These are phyloP conservation scores for Pneumocystis wakefieldiae DNA, from an alignment of 1,139 yeast species.

Conservation along the genomic window DNA sequence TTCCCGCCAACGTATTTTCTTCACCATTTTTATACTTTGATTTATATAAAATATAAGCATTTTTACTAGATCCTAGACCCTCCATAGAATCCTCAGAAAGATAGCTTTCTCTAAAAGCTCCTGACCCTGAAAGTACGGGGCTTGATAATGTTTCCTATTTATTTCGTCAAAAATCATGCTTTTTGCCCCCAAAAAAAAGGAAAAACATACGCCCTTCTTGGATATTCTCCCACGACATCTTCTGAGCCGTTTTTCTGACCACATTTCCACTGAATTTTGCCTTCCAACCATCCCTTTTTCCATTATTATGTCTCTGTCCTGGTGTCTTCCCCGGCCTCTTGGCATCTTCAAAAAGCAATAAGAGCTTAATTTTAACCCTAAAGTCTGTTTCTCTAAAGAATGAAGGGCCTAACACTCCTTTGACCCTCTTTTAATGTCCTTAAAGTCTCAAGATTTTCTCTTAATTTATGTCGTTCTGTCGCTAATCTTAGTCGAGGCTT, in stretches of 20 bases:
- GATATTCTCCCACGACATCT: background rate
- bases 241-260: background rate
- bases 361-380: background rate
- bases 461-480: too few species aligned
- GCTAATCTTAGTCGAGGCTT: too few species aligned
- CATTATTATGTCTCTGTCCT: background rate
- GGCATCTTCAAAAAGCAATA: background rate
- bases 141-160: background rate
- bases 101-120: background rate
- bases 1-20: background rate
- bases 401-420: background rate
- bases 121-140: background rate
- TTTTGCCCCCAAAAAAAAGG: background rate
- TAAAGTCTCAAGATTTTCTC: background rate
- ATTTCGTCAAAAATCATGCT: background rate
- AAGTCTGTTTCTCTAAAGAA: background rate
- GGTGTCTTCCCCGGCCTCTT: background rate
- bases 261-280: background rate
- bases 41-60: background rate
- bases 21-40: background rate
- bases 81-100: background rate
- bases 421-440: too few species aligned
- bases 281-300: background rate
- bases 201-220: background rate
- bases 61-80: background rate